Base-by-base conservation (phyloP, 176 grass and related monocot species). In the maize (Zea mays) region DNA sequence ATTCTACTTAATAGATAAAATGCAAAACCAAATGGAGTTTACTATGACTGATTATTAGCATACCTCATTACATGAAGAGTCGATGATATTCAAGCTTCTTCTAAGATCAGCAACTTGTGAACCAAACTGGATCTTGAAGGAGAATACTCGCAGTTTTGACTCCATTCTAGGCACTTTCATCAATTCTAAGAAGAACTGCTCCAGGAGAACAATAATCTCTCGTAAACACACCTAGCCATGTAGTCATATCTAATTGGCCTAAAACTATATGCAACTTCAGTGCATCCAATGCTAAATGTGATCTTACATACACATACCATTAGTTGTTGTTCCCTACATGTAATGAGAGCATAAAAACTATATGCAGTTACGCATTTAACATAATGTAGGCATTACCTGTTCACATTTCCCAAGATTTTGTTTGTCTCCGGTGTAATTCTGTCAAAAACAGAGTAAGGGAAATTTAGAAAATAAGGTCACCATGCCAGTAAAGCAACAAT, bases 161-260 rank as follows among this genome's bases (percentile, higher is more conserved):
- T 94, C 95, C 91, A 97, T 93, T 66, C 95, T 86, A 46, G 94
- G 94, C 51, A 97, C 94, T 92, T 94, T 94, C 94, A 97, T 97
- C 87, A 97, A 88, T 79, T 97, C 94, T 83, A 97, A 73, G 77
- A 97, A 97, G 85, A 94, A 97, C 94, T 97, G 88, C 78, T 92
- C 7, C 6, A 81, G 49, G 20, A 81, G 85, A 70, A 73, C 57
- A 80, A 84, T 54, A 74, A 4, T 71, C 65, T 49, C 16, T 79
- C 54, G 38, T 21, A 81, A 71, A 79, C 48, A 67, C 59, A 59
- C 41, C 36, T 80, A 83, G 37, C 72, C 50, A 59, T 67, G 67
- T 16, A 79, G 21, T 10, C 27, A 73, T 38, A 27, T 35, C 73
- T 81, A 75, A 71, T 45, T 82, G 16, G 35, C 50, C 37, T 64